Conservation (phyloP, 1,284 basidiomycete genomes). For the Amylostereum chailletii region DNA sequence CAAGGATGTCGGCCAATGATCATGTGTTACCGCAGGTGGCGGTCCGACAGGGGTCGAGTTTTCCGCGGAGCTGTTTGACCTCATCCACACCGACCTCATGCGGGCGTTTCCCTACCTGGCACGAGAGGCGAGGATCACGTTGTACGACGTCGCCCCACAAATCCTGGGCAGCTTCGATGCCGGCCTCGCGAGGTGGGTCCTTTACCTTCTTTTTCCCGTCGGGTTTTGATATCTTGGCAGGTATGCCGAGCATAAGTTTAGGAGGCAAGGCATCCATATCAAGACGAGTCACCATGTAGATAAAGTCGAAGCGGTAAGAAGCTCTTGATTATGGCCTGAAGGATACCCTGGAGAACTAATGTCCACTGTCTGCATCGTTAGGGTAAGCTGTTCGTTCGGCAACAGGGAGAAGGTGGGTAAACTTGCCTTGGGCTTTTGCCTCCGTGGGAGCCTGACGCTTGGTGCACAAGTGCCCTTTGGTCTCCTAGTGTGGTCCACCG, state of each 20-base stretch:
- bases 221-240: constrained; percentile 23
- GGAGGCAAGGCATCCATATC: constrained; percentile 71
- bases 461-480: constrained; percentile 58
- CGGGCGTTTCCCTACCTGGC: constrained; percentile 57
- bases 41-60: constrained; percentile 81
- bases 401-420: constrained; percentile 49
- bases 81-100: constrained; percentile 71
- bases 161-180: constrained; percentile 78
- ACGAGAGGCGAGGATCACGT: constrained; percentile 57
- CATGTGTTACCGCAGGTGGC: constrained; percentile 33
- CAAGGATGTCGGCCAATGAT: constrained; percentile 1
- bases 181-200: constrained; percentile 51
- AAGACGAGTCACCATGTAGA: constrained; percentile 75
- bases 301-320: constrained; percentile 55
- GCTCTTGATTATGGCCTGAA: constrained; percentile 8
- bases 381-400: constrained; percentile 52
- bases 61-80: constrained; percentile 80
- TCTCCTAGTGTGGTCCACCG: constrained; percentile 82
- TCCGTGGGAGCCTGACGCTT: constrained; percentile 5
- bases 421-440: constrained; percentile 6
- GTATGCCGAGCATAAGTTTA: constrained; percentile 68
- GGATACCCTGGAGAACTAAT: too few relatives aligned
- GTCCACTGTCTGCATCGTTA: constrained; percentile 18
- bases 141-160: constrained; percentile 75
- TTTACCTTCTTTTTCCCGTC: constrained; percentile 2